Base-by-base conservation (phyloP, 768 basidiomycete species). In the Collybia nuda region DNA sequence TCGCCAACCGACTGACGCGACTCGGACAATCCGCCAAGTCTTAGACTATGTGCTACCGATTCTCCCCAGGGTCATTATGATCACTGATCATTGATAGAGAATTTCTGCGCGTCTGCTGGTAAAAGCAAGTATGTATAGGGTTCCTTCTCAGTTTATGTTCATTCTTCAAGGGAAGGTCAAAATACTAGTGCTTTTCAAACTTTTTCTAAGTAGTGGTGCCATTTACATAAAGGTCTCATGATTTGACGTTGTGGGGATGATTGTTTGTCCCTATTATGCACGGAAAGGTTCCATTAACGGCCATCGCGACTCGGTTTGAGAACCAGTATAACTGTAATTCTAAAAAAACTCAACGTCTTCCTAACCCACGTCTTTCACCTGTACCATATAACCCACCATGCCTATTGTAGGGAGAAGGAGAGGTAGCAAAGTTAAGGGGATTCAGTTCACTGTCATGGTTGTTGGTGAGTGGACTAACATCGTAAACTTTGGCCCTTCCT, bases 391-490 rank as follows among this genome's bases (percentile, higher is more conserved):
- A 62, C 29, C 19, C 15, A 15, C 17, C 21, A 41, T 80, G 78
- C 77, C 77, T 44, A 67, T 75, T 44, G 68, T 70, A 57, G 67
- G 69, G 56, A 75, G 80, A 60, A 70, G 79, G 65, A 76, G 84
- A 57, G 78, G 82, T 56, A 86, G 82, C 70, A 92, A 92, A 67
- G 86, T 89, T 71, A 94, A 93, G 78, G 92, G 90, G 56, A 86
- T 94, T 37, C 88, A 90, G 69, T 85, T 94, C 71, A 93, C 91
- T 55, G 70, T 93, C 50, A 90, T 90, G 88, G 90, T 93, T 38
- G 89, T 91, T 62, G 90, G 92, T 93, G 57, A 64, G 88, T 79
- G 22, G 12, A 24, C 48, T n/a, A 17, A 21, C 5, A 22, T 45
- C 14, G 19, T 11, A 40, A 21, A 46, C 39, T 29, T 14, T 9